phyloP scores from a whole-genome alignment of 1,139 yeast genomes.

The Lodderomyces beijingensis region DNA sequence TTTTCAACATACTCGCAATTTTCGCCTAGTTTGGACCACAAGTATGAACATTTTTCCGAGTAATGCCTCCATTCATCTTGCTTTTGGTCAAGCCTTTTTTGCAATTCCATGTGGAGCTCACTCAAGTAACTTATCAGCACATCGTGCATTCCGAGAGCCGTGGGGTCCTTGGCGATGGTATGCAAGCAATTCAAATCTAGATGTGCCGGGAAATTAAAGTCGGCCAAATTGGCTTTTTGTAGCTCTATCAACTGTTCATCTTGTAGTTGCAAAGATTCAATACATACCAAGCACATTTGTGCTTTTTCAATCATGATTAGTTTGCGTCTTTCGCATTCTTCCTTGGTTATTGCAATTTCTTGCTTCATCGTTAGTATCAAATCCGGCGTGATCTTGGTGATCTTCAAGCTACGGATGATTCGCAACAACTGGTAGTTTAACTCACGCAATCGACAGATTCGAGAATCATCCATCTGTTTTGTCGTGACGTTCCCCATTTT shows the following conservation, averaged over 20 bases:
- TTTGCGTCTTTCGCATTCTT: slow-evolving; percentile 24
- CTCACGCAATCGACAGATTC: slow-evolving; percentile 22
- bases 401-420: slow-evolving; percentile 31
- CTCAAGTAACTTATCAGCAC: slow-evolving; percentile 31
- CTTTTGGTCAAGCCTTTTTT: slow-evolving; percentile 26
- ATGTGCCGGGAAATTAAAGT: not conserved
- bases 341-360: slow-evolving; percentile 25
- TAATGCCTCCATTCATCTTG: slow-evolving; percentile 32
- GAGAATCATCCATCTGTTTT: slow-evolving; percentile 2
- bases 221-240: slow-evolving; percentile 19
- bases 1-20: slow-evolving; percentile 27
- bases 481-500: slow-evolving; percentile 15
- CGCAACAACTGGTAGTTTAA: slow-evolving; percentile 35
- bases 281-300: slow-evolving; percentile 23
- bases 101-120: slow-evolving; percentile 25
- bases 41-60: slow-evolving; percentile 31
- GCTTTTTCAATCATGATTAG: slow-evolving; percentile 22
- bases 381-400: slow-evolving; percentile 36
- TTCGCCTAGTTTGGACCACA: slow-evolving; percentile 53
- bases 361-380: slow-evolving; percentile 20
- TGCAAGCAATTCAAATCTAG: slow-evolving; percentile 23
- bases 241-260: slow-evolving; percentile 33
- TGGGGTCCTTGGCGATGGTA: slow-evolving; percentile 34
- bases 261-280: slow-evolving; percentile 25
- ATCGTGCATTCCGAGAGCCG: slow-evolving; percentile 37